Conservation (phyloP, 2,329 filamentous ascomycete genomes). For the Neocucurbitaria cava region DNA sequence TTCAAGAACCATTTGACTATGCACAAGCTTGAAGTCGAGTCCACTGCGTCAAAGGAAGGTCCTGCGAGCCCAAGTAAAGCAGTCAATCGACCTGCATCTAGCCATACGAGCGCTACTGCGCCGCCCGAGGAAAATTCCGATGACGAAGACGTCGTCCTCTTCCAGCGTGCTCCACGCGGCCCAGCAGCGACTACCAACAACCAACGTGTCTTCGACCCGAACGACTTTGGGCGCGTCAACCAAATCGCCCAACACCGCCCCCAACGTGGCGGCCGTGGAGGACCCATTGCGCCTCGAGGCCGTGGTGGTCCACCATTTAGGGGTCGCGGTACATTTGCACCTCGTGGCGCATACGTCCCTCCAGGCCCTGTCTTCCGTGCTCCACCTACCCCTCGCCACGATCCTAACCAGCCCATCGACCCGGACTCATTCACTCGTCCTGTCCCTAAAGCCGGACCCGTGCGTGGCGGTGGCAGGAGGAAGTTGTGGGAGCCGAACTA, state of each 20-base stretch:
- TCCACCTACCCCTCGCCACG: slow-evolving; percentile 36
- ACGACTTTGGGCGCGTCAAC: slow-evolving; percentile 54
- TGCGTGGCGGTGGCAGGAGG: slow-evolving; percentile 43
- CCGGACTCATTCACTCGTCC: slow-evolving; percentile 50
- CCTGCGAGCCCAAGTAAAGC: slow-evolving; percentile 19
- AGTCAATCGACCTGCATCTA: slow-evolving; percentile 37
- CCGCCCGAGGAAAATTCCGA: slow-evolving; percentile 36
- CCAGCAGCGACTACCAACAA: slow-evolving; percentile 36
- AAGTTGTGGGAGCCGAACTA: slow-evolving; percentile 52
- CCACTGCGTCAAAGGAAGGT: slow-evolving; percentile 22
- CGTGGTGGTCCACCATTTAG: slow-evolving; percentile 32
- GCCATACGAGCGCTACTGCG: slow-evolving; percentile 22
- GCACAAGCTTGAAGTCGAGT: slow-evolving; percentile 46
- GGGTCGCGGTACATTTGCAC: slow-evolving; percentile 38
- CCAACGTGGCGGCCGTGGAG: slow-evolving; percentile 43
- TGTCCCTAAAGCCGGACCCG: slow-evolving; percentile 31
- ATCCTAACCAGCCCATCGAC: slow-evolving; percentile 49
- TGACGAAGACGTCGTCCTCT: slow-evolving; percentile 49
- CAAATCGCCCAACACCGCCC: slow-evolving; percentile 37
- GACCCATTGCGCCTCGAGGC: slow-evolving; percentile 29
- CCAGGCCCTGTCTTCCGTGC: slow-evolving; percentile 35
- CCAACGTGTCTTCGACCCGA: slow-evolving; percentile 55
- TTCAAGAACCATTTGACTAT: slow-evolving; percentile 51
- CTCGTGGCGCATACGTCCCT: slow-evolving; percentile 41
- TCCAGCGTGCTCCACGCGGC: slow-evolving; percentile 47